Conservation (phyloP, 2,329 filamentous ascomycete species). For the Colletotrichum higginsianum region DNA sequence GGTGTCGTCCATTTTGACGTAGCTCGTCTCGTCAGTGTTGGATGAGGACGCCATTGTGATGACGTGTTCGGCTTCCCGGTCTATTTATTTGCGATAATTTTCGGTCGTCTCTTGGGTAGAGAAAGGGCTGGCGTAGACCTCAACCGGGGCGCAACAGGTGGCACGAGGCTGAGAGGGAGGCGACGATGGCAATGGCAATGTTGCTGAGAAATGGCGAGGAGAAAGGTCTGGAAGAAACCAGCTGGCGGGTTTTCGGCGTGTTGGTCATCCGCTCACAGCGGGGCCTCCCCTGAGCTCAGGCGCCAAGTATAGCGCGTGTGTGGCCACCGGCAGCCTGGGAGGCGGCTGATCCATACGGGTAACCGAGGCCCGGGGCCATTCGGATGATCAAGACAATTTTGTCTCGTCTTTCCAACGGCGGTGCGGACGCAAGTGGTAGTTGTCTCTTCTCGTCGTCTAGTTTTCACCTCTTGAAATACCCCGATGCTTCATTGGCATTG, state of each 20-base stretch:
- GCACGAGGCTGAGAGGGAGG: conserved; percentile 21
- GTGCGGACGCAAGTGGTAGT: background rate
- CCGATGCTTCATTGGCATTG: background rate
- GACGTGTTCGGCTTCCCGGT: conserved; percentile 15
- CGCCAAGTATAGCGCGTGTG: conserved; percentile 38
- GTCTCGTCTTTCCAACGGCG: background rate
- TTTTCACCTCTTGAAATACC: too few species aligned
- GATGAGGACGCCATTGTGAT: conserved; percentile 68
- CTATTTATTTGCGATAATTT: conserved; percentile 27
- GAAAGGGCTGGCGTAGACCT: conserved; percentile 18
- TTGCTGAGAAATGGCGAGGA: conserved; percentile 37
- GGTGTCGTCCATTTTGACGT: conserved; percentile 75
- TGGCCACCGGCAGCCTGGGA: conserved; percentile 32
- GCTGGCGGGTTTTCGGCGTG: conserved; percentile 30
- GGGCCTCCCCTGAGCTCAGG: conserved; percentile 24
- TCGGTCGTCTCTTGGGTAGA: background rate
- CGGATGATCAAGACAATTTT: background rate
- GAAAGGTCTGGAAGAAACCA: conserved; percentile 42
- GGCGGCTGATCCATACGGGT: conserved; percentile 15
- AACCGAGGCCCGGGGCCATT: background rate
- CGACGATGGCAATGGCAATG: conserved; percentile 12
- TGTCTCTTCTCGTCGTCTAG: background rate
- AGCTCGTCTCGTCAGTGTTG: conserved; percentile 67
- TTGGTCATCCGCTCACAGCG: conserved; percentile 29
- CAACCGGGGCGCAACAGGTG: background rate